A percentile compares a stretch with the other conserved stretches of the same genome.
These are phyloP conservation scores for Chrysanthemum lavandulifolium DNA, from an alignment of 129 eudicot genomes.

Conservation along the genomic window DNA sequence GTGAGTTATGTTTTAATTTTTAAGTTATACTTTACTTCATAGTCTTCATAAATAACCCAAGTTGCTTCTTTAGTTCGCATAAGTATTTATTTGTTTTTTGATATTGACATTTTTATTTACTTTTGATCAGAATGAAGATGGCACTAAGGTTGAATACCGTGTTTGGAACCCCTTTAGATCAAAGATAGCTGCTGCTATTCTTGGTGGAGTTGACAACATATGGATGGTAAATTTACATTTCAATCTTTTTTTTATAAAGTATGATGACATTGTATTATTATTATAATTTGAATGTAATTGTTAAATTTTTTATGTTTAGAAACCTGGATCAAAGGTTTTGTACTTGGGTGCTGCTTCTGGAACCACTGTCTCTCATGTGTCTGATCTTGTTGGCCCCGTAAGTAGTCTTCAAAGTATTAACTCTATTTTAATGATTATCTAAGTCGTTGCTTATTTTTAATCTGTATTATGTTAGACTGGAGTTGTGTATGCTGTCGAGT, in stretches of 20 bases:
- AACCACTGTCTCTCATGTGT: constrained; percentile 89
- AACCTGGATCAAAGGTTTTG: constrained; percentile 85
- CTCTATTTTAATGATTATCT: background rate
- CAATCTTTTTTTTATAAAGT: background rate
- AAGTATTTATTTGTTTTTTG: background rate
- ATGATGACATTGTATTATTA: background rate
- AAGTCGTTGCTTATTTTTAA: background rate
- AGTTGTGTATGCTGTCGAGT: constrained; percentile 87
- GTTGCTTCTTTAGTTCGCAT: background rate
- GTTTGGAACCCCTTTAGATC: constrained; percentile 97
- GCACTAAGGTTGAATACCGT: constrained; percentile 80
- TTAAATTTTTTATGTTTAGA: constrained; percentile 24
- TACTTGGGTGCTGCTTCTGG: constrained; percentile 98
- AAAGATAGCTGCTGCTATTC: constrained; percentile 80
- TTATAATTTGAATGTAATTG: background rate
- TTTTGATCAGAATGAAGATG: constrained; percentile 67
- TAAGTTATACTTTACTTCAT: too few species aligned
- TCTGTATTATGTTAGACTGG: constrained; percentile 41
- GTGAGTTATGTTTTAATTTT: too few species aligned
- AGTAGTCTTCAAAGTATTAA: background rate
- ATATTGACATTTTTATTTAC: background rate
- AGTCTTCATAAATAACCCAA: too few species aligned
- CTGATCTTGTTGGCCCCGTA: constrained; percentile 91
- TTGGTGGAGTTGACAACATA: constrained; percentile 88
- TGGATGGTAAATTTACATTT: constrained; percentile 63